A percentile compares a stretch with the other conserved stretches of the same genome.
phyloP scores from a whole-genome alignment of 331 rosid genomes.

The Rhamnella rubrinervis region DNA sequence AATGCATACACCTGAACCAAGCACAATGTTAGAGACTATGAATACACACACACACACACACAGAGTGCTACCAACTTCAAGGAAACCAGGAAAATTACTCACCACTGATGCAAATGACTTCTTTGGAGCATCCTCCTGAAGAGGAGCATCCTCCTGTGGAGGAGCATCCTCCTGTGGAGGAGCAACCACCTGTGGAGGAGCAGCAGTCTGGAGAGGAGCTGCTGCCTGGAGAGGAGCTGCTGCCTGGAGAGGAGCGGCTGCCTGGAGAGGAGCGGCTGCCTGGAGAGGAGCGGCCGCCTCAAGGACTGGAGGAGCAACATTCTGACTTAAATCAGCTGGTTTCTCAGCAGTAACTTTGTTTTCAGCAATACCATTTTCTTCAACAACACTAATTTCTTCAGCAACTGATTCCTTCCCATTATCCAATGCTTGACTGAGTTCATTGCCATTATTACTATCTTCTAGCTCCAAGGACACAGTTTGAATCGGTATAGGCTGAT shows the following conservation, averaged over 20 bases:
- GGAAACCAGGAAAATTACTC: slow-evolving; percentile 24
- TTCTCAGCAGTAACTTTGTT: slow-evolving; percentile 31
- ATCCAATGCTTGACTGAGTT: slow-evolving; percentile 34
- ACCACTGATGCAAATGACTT: slow-evolving; percentile 84
- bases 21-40: background rate
- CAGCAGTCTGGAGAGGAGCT: slow-evolving; percentile 1
- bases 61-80: background rate
- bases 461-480: slow-evolving; percentile 37
- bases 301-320: slow-evolving; percentile 19
- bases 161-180: slow-evolving; percentile 27
- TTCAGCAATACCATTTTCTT: slow-evolving; percentile 22
- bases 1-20: slow-evolving; percentile 58
- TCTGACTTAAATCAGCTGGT: slow-evolving; percentile 38
- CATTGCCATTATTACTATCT: slow-evolving; percentile 29
- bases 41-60: background rate
- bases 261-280: slow-evolving; percentile 23
- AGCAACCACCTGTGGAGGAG: too few species aligned
- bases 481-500: slow-evolving; percentile 36
- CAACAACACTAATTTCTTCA: slow-evolving; percentile 36
- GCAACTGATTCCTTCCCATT: slow-evolving; percentile 32
- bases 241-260: too few species aligned
- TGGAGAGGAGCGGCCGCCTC: slow-evolving; percentile 29
- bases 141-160: slow-evolving; percentile 25
- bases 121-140: slow-evolving; percentile 59
- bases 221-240: slow-evolving; percentile 15